phyloP scores from a whole-genome alignment of 2,329 filamentous ascomycete species.

The Graphilbum fragrans region DNA sequence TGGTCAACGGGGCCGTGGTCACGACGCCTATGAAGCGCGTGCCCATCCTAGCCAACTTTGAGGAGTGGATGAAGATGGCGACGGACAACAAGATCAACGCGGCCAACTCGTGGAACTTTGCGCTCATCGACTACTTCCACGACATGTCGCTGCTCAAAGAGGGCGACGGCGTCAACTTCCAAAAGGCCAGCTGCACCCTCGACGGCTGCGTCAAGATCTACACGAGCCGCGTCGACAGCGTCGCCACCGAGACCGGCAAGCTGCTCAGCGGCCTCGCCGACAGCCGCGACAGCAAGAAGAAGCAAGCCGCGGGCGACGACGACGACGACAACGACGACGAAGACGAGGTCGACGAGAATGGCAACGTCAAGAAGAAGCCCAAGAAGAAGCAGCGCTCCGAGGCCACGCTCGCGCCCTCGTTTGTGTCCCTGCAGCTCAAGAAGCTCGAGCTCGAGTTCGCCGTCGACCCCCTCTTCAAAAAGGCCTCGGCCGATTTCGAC shows the following conservation, averaged over 20 bases:
- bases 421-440: slow-evolving; percentile 80
- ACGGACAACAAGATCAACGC: slow-evolving; percentile 99
- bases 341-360: slow-evolving; percentile 44
- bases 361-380: slow-evolving; percentile 42
- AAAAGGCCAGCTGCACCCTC: slow-evolving; percentile 93
- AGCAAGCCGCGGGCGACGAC: slow-evolving; percentile 48
- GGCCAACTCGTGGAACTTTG: slow-evolving; percentile 97
- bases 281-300: slow-evolving; percentile 66
- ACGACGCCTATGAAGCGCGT: slow-evolving; percentile 96
- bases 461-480: slow-evolving; percentile 97
- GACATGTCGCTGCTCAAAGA: slow-evolving; percentile 97
- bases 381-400: slow-evolving; percentile 78
- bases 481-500: slow-evolving; percentile 95
- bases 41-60: slow-evolving; percentile 92
- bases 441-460: slow-evolving; percentile 96
- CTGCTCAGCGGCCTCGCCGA: slow-evolving; percentile 87
- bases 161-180: slow-evolving; percentile 94
- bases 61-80: slow-evolving; percentile 99
- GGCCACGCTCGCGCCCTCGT: slow-evolving; percentile 82
- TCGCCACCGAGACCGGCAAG: slow-evolving; percentile 94
- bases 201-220: slow-evolving; percentile 99
- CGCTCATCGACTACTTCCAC: slow-evolving; percentile 98
- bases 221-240: slow-evolving; percentile 94
- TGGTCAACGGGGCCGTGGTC: slow-evolving; percentile 49
- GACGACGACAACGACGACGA: slow-evolving; percentile 55